Evolutionary conservation across 1,139 yeast species (phyloP).

Genomic region (Sugiyamaella xylanicola): DNA sequence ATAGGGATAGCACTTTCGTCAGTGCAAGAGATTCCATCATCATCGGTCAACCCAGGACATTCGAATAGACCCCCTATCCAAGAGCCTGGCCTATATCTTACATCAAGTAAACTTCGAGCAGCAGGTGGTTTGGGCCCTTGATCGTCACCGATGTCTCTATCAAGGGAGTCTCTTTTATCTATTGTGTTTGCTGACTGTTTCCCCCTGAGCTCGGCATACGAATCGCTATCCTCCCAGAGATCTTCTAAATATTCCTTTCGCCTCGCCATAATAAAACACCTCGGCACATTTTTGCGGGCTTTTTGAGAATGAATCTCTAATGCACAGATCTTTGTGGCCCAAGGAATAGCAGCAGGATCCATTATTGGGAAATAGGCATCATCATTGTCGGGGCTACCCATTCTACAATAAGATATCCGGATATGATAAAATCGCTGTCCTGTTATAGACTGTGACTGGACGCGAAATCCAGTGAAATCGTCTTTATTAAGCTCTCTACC

Average conservation of each 20-base stretch:
- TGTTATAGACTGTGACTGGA: slow-evolving; percentile 33
- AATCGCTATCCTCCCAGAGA: not conserved
- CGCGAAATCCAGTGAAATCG: slow-evolving; percentile 32
- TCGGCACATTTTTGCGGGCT: slow-evolving; percentile 10
- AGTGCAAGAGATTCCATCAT: slow-evolving; percentile 30
- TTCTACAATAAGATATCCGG: slow-evolving; percentile 22
- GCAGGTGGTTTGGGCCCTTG: slow-evolving; percentile 2
- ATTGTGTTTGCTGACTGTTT: not conserved
- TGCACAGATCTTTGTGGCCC: slow-evolving; percentile 23
- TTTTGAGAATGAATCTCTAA: slow-evolving; percentile 2
- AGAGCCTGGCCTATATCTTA: slow-evolving; percentile 39
- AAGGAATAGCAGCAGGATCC: slow-evolving; percentile 12
- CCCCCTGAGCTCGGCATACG: not conserved
- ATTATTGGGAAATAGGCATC: slow-evolving; percentile 32
- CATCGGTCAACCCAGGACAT: slow-evolving; percentile 46
- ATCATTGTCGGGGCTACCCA: slow-evolving; percentile 25
- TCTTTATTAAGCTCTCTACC: slow-evolving; percentile 15
- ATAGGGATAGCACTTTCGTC: slow-evolving; percentile 31
- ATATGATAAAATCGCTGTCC: slow-evolving; percentile 23
- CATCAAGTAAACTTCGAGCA: not conserved
- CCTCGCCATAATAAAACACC: slow-evolving; percentile 22
- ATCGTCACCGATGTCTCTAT: not conserved
- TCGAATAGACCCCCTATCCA: slow-evolving; percentile 67
- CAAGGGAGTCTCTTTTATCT: not conserved
- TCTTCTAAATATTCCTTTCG: slow-evolving; percentile 8